Conservation (phyloP, 371 early-diverging fungal species). For the Mucor circinelloides region DNA sequence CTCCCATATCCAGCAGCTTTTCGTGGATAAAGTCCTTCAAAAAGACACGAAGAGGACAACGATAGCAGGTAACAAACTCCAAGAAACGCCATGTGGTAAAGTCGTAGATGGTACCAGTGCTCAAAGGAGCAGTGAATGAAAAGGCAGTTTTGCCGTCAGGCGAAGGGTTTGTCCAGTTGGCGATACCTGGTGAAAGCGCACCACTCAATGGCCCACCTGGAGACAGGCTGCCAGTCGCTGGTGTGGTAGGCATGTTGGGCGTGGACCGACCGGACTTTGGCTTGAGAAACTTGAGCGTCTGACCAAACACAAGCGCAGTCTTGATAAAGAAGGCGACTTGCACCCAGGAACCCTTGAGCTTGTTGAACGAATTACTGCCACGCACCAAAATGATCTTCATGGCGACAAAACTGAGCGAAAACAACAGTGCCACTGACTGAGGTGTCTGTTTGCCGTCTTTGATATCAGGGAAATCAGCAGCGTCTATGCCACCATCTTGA, state of each 20-base stretch:
- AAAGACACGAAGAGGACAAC: slow-evolving; percentile 52
- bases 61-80: slow-evolving; percentile 54
- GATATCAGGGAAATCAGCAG: slow-evolving; percentile 28
- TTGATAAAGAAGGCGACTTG: slow-evolving; percentile 44
- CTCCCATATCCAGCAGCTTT: slow-evolving; percentile 36
- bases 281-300: slow-evolving; percentile 21
- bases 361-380: slow-evolving; percentile 45
- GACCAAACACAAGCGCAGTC: slow-evolving; percentile 41
- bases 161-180: slow-evolving; percentile 3
- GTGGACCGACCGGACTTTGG: slow-evolving; percentile 21
- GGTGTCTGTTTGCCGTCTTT: slow-evolving; percentile 42
- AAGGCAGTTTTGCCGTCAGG: slow-evolving; percentile 5
- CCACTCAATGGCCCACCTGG: slow-evolving; percentile 15
- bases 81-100: slow-evolving; percentile 62
- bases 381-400: slow-evolving; percentile 61
- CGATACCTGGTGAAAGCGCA: slow-evolving; percentile 7
- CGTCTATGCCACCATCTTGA: slow-evolving; percentile 13
- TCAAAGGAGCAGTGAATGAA: slow-evolving; percentile 16
- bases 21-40: slow-evolving; percentile 56
- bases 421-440: slow-evolving; percentile 28
- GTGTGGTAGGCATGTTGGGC: slow-evolving; percentile 8
- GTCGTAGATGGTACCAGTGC: slow-evolving; percentile 36
- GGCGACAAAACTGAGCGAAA: slow-evolving; percentile 54
- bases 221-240: slow-evolving; percentile 11
- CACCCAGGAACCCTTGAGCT: slow-evolving; percentile 46